Percentiles rank a stretch among this genome's conserved stretches.
phyloP scores from a whole-genome alignment of 1,284 basidiomycete genomes.

The Papiliotrema flavescens region DNA sequence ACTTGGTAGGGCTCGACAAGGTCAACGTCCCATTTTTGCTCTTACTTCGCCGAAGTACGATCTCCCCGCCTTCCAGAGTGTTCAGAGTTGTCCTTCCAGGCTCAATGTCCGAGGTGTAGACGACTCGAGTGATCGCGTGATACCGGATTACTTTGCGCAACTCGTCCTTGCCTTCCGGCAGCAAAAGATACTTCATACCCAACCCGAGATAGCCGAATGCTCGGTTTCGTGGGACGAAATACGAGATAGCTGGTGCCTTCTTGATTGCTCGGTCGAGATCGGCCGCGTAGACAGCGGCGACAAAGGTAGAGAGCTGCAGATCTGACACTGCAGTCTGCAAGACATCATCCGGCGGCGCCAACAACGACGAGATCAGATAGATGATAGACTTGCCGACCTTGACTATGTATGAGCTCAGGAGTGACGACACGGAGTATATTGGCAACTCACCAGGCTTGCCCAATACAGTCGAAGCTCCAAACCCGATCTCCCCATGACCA shows the following conservation, averaged over 20 bases:
- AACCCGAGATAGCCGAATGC: conserved; percentile 87
- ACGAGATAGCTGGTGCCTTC: conserved; percentile 66
- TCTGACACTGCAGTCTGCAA: conserved; percentile 77
- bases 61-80: conserved; percentile 49
- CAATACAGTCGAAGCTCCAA: conserved; percentile 78
- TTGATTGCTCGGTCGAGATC: conserved; percentile 69
- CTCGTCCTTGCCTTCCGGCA: conserved; percentile 66
- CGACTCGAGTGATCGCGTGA: conserved; percentile 72
- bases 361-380: conserved; percentile 81
- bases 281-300: conserved; percentile 83
- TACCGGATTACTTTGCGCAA: conserved; percentile 78
- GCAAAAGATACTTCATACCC: conserved; percentile 79
- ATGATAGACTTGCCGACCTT: conserved; percentile 66
- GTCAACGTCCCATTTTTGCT: conserved; percentile 24
- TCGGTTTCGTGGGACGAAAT: conserved; percentile 81
- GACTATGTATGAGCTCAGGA: neutral
- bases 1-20: conserved; percentile 34
- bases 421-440: neutral
- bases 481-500: conserved; percentile 61
- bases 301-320: conserved; percentile 80
- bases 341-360: conserved; percentile 76
- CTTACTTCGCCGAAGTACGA: conserved; percentile 36
- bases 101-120: conserved; percentile 60
- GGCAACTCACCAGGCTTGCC: conserved; percentile 64
- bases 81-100: conserved; percentile 34